These are phyloP conservation scores for Penicillium macrosclerotiorum DNA, from an alignment of 495 filamentous ascomycete species.

Conservation along the genomic window DNA sequence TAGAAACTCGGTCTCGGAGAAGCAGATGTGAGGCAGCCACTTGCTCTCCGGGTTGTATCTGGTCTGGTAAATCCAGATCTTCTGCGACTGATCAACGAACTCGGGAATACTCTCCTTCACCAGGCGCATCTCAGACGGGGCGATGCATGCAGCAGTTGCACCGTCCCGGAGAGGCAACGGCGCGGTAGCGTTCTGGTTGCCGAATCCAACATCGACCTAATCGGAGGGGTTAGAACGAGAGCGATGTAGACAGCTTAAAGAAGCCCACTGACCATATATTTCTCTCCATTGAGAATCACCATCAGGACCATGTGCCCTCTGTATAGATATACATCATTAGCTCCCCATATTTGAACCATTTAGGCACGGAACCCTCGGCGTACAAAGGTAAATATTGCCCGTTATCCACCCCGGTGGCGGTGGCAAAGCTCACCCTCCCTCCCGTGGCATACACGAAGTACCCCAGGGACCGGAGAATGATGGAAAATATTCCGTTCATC, in stretches of 20 bases:
- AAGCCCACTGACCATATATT: conserved; percentile 43
- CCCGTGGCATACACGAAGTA: conserved; percentile 54
- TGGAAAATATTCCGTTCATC: conserved; percentile 60
- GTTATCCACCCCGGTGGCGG: conserved; percentile 16
- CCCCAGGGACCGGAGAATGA: conserved; percentile 60
- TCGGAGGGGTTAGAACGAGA: conserved; percentile 1
- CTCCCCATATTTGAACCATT: no score
- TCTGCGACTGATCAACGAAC: conserved; percentile 41
- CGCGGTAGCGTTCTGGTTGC: conserved; percentile 52
- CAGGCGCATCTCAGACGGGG: conserved; percentile 49
- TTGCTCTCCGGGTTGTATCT: conserved; percentile 39
- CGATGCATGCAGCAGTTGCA: conserved; percentile 37
- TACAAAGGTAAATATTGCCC: conserved; percentile 28
- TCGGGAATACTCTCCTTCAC: conserved; percentile 41
- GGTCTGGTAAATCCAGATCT: conserved; percentile 61
- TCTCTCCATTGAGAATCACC: conserved; percentile 51
- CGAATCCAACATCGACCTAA: conserved; percentile 72
- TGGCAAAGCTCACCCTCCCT: conserved; percentile 35
- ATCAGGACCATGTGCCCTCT: conserved; percentile 66
- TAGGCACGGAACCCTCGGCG: no score
- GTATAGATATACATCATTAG: no score
- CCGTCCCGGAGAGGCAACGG: conserved; percentile 53
- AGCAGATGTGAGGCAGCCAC: conserved; percentile 58
- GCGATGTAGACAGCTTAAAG: not conserved
- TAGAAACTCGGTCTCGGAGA: conserved; percentile 59